A percentile compares a stretch with the other conserved stretches of the same genome.
Evolutionary conservation across 2,329 filamentous ascomycete genomes (phyloP).

Genomic region (Aspergillus aculeatus): DNA sequence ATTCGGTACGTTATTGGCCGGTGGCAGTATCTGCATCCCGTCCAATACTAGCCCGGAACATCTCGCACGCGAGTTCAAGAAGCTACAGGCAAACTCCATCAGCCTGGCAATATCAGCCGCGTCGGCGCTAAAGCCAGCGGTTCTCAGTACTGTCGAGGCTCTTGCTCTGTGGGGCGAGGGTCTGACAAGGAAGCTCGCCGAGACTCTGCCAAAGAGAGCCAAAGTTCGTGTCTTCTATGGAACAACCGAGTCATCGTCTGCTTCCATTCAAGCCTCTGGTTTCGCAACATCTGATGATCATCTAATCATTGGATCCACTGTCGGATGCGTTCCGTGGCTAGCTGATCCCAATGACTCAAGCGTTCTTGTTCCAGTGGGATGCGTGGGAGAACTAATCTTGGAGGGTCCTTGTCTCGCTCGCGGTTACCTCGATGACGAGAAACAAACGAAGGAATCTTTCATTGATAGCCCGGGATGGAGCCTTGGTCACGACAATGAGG

Average conservation of each 20-base stretch:
- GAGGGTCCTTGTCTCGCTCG: conserved; percentile 52
- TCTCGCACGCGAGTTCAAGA: conserved; percentile 54
- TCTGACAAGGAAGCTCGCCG: not conserved
- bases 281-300: not conserved
- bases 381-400: conserved; percentile 24
- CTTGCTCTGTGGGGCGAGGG: conserved; percentile 26
- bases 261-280: conserved; percentile 19
- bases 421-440: conserved; percentile 56
- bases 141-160: conserved; percentile 26
- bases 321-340: conserved; percentile 34
- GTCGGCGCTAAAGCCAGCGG: conserved; percentile 25
- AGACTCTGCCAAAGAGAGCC: conserved; percentile 12
- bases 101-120: conserved; percentile 37
- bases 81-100: conserved; percentile 29
- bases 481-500: conserved; percentile 22
- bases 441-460: conserved; percentile 54
- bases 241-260: conserved; percentile 26
- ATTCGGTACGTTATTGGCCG: conserved; percentile 39
- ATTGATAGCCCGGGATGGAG: conserved; percentile 43
- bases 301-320: conserved; percentile 24
- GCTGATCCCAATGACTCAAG: conserved; percentile 30
- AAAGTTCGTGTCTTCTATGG: conserved; percentile 22
- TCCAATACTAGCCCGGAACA: conserved; percentile 48
- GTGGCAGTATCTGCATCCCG: conserved; percentile 51
- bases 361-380: conserved; percentile 36